Evolutionary conservation across 2,329 filamentous ascomycete species (phyloP).

Genomic region (Dactylonectria macrodidyma): DNA sequence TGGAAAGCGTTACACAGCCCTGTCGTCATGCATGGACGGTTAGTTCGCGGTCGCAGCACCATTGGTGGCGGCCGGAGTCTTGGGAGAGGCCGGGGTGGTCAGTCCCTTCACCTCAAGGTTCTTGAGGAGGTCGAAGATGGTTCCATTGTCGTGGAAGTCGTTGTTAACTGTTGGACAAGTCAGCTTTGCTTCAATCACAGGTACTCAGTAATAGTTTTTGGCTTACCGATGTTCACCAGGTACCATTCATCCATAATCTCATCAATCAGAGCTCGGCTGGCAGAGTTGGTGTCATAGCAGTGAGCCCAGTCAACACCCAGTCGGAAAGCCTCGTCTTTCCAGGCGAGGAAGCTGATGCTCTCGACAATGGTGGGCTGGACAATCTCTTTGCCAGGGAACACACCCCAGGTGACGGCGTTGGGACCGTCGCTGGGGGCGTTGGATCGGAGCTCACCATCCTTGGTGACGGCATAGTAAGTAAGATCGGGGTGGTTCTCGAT

Average conservation of each 20-base stretch:
- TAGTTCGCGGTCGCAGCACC: constrained; percentile 37
- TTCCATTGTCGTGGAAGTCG: constrained; percentile 89
- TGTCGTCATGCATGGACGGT: constrained; percentile 8
- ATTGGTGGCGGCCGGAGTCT: constrained; percentile 44
- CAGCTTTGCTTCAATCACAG: constrained; percentile 20
- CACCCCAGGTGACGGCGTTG: constrained; percentile 99
- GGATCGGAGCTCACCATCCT: constrained; percentile 83
- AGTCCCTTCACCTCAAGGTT: constrained; percentile 79
- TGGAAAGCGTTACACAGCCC: not conserved
- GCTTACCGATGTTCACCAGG: constrained; percentile 92
- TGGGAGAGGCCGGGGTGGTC: constrained; percentile 57
- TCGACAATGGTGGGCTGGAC: constrained; percentile 99
- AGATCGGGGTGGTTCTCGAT: constrained; percentile 85
- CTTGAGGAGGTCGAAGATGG: constrained; percentile 89
- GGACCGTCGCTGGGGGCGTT: constrained; percentile 90
- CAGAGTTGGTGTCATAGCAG: constrained; percentile 84
- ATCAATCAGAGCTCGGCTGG: constrained; percentile 85
- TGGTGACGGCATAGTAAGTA: constrained; percentile 95
- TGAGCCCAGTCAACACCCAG: constrained; percentile 95
- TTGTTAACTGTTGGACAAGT: constrained; percentile 82
- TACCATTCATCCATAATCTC: constrained; percentile 92
- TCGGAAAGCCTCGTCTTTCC: constrained; percentile 98
- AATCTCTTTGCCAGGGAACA: constrained; percentile 98
- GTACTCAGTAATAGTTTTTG: constrained; percentile 2
- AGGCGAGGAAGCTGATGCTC: constrained; percentile 96